Base-by-base conservation (phyloP, 176 grass and related monocot species). In the Neostapfia colusana region DNA sequence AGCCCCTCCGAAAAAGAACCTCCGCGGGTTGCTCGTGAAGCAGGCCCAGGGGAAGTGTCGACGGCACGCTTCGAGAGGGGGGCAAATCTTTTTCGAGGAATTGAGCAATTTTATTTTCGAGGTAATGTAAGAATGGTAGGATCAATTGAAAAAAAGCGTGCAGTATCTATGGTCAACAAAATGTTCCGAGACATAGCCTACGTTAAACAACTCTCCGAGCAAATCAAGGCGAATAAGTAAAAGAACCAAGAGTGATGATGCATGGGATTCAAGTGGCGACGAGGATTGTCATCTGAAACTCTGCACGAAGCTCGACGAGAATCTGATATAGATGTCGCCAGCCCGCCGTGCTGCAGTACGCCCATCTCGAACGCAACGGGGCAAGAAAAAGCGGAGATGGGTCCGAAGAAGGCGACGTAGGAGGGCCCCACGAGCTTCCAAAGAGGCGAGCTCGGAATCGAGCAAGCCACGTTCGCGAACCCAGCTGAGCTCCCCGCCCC, bases 391-490 rank as follows among this genome's bases (percentile, higher is more conserved):
- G 38, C 4, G 8, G 42, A 43, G 10, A 7, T 8, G 10, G 42
- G 42, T 43, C 42, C 8, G 51, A 54, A 8, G 51, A 21, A 54
- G 51, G 48, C 48, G 48, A 20, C 4, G 45, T 16, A 48, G 45
- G 13, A 4, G 45, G 12, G 48, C 51, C 51, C 51, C 51, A 54
- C 1, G 20, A 54, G 51, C 51, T 54, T 54, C 51, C 51, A 21
- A 54, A 43, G 42, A 43, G 31, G 4, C 41, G 41, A 56, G 77
- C 87, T 88, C 74, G 74, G 54, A 88, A 83, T 89, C 27, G 63
- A 86, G 16, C 72, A 80, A 17, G 73, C 15, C 86, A 92, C 83
- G 90, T 89, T 78, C 67, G 25, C 3, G 41, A 44, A 84, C 62
- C 70, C 68, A 41, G 74, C 31, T 31, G n/a, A n/a, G n/a, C 81